phyloP scores from a whole-genome alignment of 2,329 filamentous ascomycete genomes.

The Scleromitrula shiraiana region DNA sequence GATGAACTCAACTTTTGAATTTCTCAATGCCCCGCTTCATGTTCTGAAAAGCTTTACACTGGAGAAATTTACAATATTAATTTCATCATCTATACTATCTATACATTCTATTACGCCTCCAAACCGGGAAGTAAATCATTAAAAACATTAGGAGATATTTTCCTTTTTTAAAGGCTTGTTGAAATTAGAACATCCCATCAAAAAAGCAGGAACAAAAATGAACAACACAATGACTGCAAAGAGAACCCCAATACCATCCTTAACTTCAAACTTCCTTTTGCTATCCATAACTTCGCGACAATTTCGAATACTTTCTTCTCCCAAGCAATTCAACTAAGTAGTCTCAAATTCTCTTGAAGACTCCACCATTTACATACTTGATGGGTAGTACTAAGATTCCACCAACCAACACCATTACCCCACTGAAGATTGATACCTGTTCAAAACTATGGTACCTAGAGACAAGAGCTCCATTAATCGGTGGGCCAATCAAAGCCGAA shows the following conservation, averaged over 20 bases:
- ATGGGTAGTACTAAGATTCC: conserved; percentile 9
- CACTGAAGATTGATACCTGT: conserved; percentile 22
- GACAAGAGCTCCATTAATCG: conserved; percentile 59
- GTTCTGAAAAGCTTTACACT: too few relatives aligned
- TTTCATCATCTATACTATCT: background rate
- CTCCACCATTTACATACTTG: conserved; percentile 4
- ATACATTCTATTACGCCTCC: background rate
- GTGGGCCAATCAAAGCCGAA: conserved; percentile 57
- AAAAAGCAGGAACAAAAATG: too few relatives aligned
- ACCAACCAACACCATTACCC: conserved; percentile 19
- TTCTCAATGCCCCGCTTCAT: too few relatives aligned
- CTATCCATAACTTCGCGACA: background rate
- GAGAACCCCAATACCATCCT: too few relatives aligned
- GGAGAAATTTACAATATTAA: too few relatives aligned
- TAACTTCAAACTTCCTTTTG: background rate
- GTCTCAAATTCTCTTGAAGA: conserved; percentile 1
- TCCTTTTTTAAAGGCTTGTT: too few relatives aligned
- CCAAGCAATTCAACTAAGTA: background rate
- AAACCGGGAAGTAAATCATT: too few relatives aligned
- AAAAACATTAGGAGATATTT: too few relatives aligned
- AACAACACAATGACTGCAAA: too few relatives aligned
- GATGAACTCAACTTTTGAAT: too few relatives aligned
- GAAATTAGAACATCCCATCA: too few relatives aligned
- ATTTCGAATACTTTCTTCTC: background rate
- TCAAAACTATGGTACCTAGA: conserved; percentile 38